Conservation (phyloP, 2,329 filamentous ascomycete genomes). For the Fusarium dimerum region DNA sequence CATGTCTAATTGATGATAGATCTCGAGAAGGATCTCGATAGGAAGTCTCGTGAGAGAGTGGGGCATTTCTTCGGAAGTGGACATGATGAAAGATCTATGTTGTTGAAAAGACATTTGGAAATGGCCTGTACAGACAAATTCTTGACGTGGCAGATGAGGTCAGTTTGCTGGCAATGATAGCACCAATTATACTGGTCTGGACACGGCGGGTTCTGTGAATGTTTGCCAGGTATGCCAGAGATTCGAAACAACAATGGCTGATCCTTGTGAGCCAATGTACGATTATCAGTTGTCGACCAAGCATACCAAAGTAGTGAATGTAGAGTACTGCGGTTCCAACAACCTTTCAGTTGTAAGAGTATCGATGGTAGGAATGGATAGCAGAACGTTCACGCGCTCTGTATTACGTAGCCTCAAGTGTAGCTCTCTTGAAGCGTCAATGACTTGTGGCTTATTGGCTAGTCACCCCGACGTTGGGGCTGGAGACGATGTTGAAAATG, state of each 20-base stretch:
- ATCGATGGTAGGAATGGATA: conserved; percentile 1
- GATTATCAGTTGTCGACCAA: not conserved
- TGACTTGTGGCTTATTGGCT: conserved; percentile 39
- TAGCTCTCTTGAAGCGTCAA: conserved; percentile 28
- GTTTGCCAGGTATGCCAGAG: not conserved
- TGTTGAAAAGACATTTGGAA: not conserved
- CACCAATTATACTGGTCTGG: not conserved
- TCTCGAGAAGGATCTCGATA: conserved; percentile 49
- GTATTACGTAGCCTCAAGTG: conserved; percentile 20
- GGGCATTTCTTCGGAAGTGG: conserved; percentile 7
- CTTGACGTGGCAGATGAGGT: not conserved
- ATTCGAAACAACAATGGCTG: not conserved
- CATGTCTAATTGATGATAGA: conserved; percentile 48
- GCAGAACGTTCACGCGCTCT: conserved; percentile 16
- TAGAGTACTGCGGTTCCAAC: not conserved
- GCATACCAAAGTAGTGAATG: not conserved
- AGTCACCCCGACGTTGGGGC: conserved; percentile 55
- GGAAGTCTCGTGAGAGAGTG: conserved; percentile 38
- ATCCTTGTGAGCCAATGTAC: not conserved
- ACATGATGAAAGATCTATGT: conserved; percentile 16
- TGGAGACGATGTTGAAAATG: conserved; percentile 36
- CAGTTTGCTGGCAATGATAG: too few relatives aligned
- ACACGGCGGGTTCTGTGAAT: not conserved
- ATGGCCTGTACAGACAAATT: not conserved
- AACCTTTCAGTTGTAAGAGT: not conserved